Base-by-base conservation (phyloP, 2,329 filamentous ascomycete species). In the Mycosphaerella arachidis region DNA sequence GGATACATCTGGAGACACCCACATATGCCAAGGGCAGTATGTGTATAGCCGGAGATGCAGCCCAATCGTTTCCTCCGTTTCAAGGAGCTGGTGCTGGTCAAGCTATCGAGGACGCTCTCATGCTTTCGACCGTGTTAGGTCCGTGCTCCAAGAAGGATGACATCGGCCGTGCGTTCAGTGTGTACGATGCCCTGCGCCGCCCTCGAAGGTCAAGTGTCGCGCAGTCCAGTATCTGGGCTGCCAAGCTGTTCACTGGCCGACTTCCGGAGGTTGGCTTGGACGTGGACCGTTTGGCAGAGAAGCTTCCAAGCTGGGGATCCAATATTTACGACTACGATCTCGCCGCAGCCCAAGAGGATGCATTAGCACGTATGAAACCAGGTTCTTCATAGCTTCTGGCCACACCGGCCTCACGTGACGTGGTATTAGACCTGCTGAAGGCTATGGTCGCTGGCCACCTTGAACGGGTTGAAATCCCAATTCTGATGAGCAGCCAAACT, bases 81-180 rank as follows among this genome's bases (percentile, higher is more conserved):
- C 57, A 62, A 53, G 65, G 61, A 16, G 58, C 63, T 13, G 65
- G 65, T 24, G 63, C 63, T 12, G 63, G 61, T 8, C 62, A 66
- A 57, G 63, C 61, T 3, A 56, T 66, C 45, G 65, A 67, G 51
- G 65, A 67, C 33, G 63, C 63, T 5, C 59, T 66, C 24, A 37
- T 67, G 1, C 55, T 67, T 16, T 55, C 57, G 29, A 74, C 77
- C 3, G 68, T 86, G 0, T 72, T 86, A 0, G 77, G 75, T 0
- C 74, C 80, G 35, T 72, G 79, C 2, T 59, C 63, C 0, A 70
- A 62, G 0, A 60, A 65, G 0, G 58, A 66, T 0, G 75, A 80
- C 7, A 68, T 60, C 74, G 67, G 46, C 75, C 71, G 9, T 81
- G 58, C 56, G n/a, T 53, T 65, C 30, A 48, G 31, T 16, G 56